Base-by-base conservation (phyloP, 148 eudicot genomes). In the Nepenthes mirabilis region DNA sequence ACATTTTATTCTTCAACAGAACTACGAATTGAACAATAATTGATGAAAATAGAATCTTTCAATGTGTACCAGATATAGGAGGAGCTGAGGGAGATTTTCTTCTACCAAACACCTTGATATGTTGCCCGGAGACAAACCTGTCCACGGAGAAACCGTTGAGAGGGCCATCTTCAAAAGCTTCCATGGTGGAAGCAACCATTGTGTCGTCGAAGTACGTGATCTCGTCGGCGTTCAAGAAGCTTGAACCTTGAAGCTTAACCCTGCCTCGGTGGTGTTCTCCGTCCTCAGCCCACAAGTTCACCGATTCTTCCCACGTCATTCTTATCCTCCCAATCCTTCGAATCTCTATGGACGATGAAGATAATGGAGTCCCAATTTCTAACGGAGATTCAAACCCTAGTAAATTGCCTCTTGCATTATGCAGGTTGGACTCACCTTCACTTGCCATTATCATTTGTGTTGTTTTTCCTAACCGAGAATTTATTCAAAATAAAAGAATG, bases 271-370 rank as follows among this genome's bases (percentile, higher is more conserved):
- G 78, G 32, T 67, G 75, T 14, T 85, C 91, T 12, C 90, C 85
- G 56, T 83, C 89, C 56, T 85, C 91, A 0, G 77, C 82, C 96
- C 96, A 88, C 35, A 88, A 59, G 52, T 77, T 88, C 62, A 85
- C 87, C 2, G 79, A 83, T 61, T 88, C 96, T 60, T 88, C 96
- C 96, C 96, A 88, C 33, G 80, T 67, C 93, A 88, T 85, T 56
- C 85, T 71, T 36, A 85, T 62, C 61, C 75, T 74, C n/a, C 96
- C 96, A 0, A 88, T 77, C 33, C 96, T 48, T 0, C 85, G 72
- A 11, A 81, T 58, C 43, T 85, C 88, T 57, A 55, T 71, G 3
- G 59, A 54, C 2, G 68, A 47, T 0, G 66, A 33, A 33, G 73
- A 23, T 3, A 74, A 57, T 2, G 75, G 52, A 2, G 67, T 37